Evolutionary conservation across 768 basidiomycete genomes (phyloP), one percentile per base, ranked within the genome.

Genomic region (Suillus subluteus): DNA sequence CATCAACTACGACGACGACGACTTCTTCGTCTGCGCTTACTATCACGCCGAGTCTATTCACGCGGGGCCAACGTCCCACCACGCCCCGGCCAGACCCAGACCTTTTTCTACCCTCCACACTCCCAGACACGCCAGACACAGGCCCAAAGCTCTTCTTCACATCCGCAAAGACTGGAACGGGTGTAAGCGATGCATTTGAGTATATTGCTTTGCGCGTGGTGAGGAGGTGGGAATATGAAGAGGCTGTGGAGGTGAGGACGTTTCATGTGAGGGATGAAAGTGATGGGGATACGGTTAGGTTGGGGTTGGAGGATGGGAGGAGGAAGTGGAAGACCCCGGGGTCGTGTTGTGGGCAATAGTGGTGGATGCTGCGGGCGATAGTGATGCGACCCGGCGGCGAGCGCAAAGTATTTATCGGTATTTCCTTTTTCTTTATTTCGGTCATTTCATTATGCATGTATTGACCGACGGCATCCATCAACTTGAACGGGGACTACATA

Each of bases 111-210:
- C 30, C 52, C 30, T 30, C 30, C 26, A 5, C 16, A 9, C 50
- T 52, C 15, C 67, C 65, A 63, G 65, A 71, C 0, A 68, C 71
- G 1, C 84, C 81, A 0, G 87, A 86, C 38, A 80, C 75, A 1
- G 85, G 89, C 4, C 88, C 91, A 0, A 86, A 82, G 74, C 78
- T 93, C 13, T 91, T 93, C 75, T 89, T 91, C 72, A 86, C 91
- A 7, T 91, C 89, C 1, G 92, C 93, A 3, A 92, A 92, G 77
- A 92, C 90, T 5, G 93, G 93, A 0, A 83, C 86, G 43, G 88
- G 90, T 9, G 91, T 94, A 0, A 61, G 73, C 1, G 89, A 88
- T 1, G 88, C 92, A n/a, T 95, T 94, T 71, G 89, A 87, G 73
- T 93, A 93, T 71, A 81, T 95, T 50, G 90, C 87, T 5, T 72